Evolutionary conservation across 2,329 filamentous ascomycete species (phyloP).

Genomic region (Aspergillus novoparasiticus): DNA sequence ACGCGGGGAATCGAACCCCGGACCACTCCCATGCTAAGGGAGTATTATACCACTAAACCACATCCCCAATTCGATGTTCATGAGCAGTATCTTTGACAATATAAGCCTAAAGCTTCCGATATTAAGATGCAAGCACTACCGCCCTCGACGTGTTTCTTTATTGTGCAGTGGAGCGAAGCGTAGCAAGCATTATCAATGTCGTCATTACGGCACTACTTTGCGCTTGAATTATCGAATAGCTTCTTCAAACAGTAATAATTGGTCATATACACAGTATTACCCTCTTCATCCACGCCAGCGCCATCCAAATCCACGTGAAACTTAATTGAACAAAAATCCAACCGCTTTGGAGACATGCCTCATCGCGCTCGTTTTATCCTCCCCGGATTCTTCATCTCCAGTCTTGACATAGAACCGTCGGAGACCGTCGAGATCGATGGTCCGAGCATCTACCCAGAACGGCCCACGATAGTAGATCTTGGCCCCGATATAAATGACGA

Average conservation of each 20-base stretch:
- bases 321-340: slow-evolving; percentile 9
- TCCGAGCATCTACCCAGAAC: slow-evolving; percentile 36
- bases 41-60: slow-evolving; percentile 1
- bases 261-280: neutral
- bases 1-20: neutral
- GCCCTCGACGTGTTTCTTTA: no score
- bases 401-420: slow-evolving; percentile 19
- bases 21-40: neutral
- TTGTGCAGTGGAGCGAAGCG: no score
- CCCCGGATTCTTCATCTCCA: slow-evolving; percentile 17
- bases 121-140: no score
- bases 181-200: no score
- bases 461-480: slow-evolving; percentile 43
- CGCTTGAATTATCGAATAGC: neutral
- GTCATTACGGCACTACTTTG: neutral
- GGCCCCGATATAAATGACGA: slow-evolving; percentile 46
- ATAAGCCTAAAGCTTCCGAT: no score
- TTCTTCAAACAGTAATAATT: neutral
- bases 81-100: no score
- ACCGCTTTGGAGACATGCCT: slow-evolving; percentile 11
- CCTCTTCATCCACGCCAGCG: neutral
- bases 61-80: neutral
- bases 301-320: neutral
- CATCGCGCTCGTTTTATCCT: slow-evolving; percentile 7
- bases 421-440: slow-evolving; percentile 38